Conservation (phyloP, 2,329 filamentous ascomycete species). For the Neonectria faginata region DNA sequence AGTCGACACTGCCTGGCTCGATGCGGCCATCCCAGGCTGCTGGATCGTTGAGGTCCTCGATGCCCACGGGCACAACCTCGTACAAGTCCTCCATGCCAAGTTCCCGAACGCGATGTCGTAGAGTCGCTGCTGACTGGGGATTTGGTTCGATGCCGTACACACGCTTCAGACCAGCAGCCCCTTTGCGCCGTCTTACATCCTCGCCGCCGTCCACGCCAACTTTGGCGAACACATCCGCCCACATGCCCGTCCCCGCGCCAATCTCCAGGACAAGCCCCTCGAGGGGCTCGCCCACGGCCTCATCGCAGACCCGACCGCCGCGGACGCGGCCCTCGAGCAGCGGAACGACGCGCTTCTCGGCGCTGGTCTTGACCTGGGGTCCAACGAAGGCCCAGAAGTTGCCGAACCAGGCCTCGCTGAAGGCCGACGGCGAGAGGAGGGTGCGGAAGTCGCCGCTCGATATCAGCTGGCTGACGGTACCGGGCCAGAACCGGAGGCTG, state of each 20-base stretch:
- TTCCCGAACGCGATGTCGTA: slow-evolving; percentile 60
- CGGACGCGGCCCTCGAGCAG: slow-evolving; percentile 64
- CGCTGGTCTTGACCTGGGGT: slow-evolving; percentile 59
- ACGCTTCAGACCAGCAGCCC: slow-evolving; percentile 51
- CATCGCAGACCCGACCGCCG: slow-evolving; percentile 52
- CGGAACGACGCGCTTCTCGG: slow-evolving; percentile 60
- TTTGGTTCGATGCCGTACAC: slow-evolving; percentile 77
- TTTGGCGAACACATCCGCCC: slow-evolving; percentile 65
- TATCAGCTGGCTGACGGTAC: slow-evolving; percentile 60
- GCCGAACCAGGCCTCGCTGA: slow-evolving; percentile 68
- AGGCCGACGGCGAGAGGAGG: slow-evolving; percentile 55
- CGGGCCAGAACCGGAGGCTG: slow-evolving; percentile 62
- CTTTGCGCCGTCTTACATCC: slow-evolving; percentile 39
- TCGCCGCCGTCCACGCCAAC: slow-evolving; percentile 36
- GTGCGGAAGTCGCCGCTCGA: slow-evolving; percentile 48
- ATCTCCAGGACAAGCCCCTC: slow-evolving; percentile 70
- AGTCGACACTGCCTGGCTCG: slow-evolving; percentile 64
- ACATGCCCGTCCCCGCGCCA: slow-evolving; percentile 71
- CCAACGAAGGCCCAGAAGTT: slow-evolving; percentile 70
- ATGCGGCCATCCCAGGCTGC: slow-evolving; percentile 60
- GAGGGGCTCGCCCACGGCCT: slow-evolving; percentile 53
- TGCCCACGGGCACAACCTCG: slow-evolving; percentile 71
- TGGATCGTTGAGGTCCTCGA: slow-evolving; percentile 64
- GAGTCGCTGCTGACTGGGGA: slow-evolving; percentile 59
- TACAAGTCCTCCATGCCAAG: slow-evolving; percentile 69